Evolutionary conservation across 805 yeast genomes (phyloP), one percentile per base, ranked within the genome.

Genomic region (Monosporozyma aquatica): DNA sequence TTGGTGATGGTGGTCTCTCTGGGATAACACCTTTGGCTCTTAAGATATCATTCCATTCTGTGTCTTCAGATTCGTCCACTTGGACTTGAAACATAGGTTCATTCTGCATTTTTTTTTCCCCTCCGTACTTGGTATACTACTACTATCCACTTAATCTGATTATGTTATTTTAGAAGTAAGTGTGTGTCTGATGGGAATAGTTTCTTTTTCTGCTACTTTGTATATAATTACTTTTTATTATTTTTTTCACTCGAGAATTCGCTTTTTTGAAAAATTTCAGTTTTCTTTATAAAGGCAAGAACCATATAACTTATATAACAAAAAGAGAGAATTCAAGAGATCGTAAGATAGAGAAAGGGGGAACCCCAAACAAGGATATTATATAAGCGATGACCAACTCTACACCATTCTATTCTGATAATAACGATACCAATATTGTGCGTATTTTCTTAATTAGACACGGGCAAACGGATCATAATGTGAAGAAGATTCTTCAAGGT

Each of bases 1-100:
- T 78, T 8, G 95, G 95, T 17, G 94, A 85, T 20, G 89, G 87
- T 22, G 94, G 87, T 53, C 82, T 80, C 56, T 84, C 87, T 1
- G 98, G 98, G 39, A 92, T 86, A 43, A 92, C 78, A 20, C 97
- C 97, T 48, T 89, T 85, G 3, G 76, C 74, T 50, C 99, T 71
- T 36, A 92, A 71, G 50, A 92, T 87, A 62, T 92, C 99, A 59
- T 92, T 92, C 98, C 99, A 92, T 62, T 92, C 98, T 0, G 98
- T 92, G 61, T 92, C 99, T 64, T 92, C 99, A 47, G 75, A 76
- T 27, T 95, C 97, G 64, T 92, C 89, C 42, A 89, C 95, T 63
- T 87, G 86, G 38, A 87, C 87, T 50, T 80, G 86, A 42, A 82
- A 70, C 66, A 80, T 74, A 26, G 78, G 76, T 46, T 77, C 79